Evolutionary conservation across 768 basidiomycete genomes (phyloP).

Genomic region (Xerocomellus amylosporus): DNA sequence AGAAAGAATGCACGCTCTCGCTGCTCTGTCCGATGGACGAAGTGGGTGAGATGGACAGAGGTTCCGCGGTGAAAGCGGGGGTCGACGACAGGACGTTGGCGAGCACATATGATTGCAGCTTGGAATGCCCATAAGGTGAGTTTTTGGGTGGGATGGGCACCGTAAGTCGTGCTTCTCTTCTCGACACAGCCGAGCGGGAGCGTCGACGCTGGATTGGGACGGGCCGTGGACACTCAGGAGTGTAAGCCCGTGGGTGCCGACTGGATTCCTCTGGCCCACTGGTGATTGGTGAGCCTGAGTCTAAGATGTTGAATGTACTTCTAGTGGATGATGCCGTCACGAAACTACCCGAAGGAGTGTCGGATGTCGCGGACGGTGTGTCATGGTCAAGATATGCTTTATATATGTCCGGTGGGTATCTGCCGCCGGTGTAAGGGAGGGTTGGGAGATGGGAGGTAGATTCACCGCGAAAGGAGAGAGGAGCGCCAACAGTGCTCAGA

Average conservation of each 20-base stretch:
- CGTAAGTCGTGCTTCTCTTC: constrained; percentile 29
- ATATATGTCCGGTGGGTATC: constrained; percentile 34
- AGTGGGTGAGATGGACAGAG: constrained; percentile 25
- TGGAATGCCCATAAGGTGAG: constrained; percentile 33
- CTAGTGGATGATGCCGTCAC: constrained; percentile 23
- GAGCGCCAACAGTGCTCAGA: constrained; percentile 29
- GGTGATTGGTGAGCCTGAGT: constrained; percentile 7
- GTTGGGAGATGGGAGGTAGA: constrained; percentile 31
- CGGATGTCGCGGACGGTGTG: constrained; percentile 6
- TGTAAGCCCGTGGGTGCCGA: constrained; percentile 8
- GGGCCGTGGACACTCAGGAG: constrained; percentile 9
- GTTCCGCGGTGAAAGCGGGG: constrained; percentile 29
- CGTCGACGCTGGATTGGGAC: constrained; percentile 32
- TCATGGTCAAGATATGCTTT: constrained; percentile 22
- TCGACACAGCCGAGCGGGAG: constrained; percentile 34
- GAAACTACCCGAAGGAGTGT: constrained; percentile 5
- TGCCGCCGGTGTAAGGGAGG: constrained; percentile 32
- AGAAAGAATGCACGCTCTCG: constrained; percentile 28
- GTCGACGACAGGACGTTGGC: constrained; percentile 26
- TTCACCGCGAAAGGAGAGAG: constrained; percentile 31
- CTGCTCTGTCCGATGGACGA: constrained; percentile 24
- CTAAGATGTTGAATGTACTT: constrained; percentile 23
- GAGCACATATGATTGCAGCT: constrained; percentile 27
- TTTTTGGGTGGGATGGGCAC: constrained; percentile 25
- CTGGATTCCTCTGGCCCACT: constrained; percentile 11